Base-by-base conservation (phyloP, 2,329 filamentous ascomycete species). In the Coniosporium tulheliwenetii region DNA sequence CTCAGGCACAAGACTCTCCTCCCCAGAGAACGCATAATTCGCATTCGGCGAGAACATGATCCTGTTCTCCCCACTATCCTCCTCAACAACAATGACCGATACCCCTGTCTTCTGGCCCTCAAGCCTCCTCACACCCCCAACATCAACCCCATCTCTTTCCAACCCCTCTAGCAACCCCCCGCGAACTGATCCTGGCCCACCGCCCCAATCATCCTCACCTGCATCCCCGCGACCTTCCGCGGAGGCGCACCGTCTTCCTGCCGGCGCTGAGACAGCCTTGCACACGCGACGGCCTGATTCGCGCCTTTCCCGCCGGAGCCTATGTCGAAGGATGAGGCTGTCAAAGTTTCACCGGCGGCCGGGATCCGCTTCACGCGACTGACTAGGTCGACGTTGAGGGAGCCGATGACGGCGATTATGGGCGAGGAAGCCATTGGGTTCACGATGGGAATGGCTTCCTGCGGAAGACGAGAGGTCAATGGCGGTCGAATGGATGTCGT, bases 291-390 rank as follows among this genome's bases (percentile, higher is more conserved):
- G 44, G 86, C 87, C 66, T 96, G 89, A 66, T 96, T 96, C 45
- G 87, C 86, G 47, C 89, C 89, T 65, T 98, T 98, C 43, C 91
- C 89, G 52, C 89, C 91, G 29, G 82, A 79, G 36, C 82, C 86
- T 31, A 80, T 85, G 54, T 72, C 72, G 64, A 93, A 93, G 14
- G 76, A 77, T 48, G 68, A 77, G 38, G 85, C 75, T 2, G 83
- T 87, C 39, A 96, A 71, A 2, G 89, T 96, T 64, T 98, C 89
- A 49, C 89, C 91, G 1, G 81, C 79, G 1, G 71, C 65, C 1
- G 91, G 89, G 47, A 94, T 77, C 47, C 89, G 84, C 5, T 84
- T 70, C 30, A 91, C 91, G 52, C 85, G 79, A 34, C 85, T 87
- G 47, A 94, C 84, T 47, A 96, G 79, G 65, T 98, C 89, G 57